Evolutionary conservation across 1,284 basidiomycete genomes (phyloP), one percentile per base, ranked within the genome.

Genomic region (Sporisorium iseilematis-ciliati): DNA sequence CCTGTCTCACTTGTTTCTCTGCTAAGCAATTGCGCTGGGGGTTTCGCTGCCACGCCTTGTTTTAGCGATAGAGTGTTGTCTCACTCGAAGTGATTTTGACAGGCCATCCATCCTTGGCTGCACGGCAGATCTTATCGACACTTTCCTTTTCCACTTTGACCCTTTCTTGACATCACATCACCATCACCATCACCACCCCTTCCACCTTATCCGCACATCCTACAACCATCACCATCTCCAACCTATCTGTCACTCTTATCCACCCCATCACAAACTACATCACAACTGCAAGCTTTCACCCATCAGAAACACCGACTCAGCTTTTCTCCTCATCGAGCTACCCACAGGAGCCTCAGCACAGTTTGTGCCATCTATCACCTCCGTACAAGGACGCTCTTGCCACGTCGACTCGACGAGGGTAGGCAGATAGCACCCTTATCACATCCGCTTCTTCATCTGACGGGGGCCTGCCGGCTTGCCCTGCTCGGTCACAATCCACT

Each of bases 381-480:
- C 33, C 11, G 38, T 38, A 35, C n/a, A 16, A 8, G 33, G 31
- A 35, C 20, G 21, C 33, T 16, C 10, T 38, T 16, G 33, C 33
- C 43, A 21, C 20, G 29, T 43, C 64, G 51, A 50, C 43, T 8
- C 31, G 31, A 3, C 51, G 43, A 50, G 42, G 8, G 26, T 40
- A 23, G 7, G n/a, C 41, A 31, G 7, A 23, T 12, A 38, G 53
- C 64, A 26, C 23, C 10, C 18, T 21, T 14, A 26, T 50, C 12
- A 31, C 11, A 42, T 23, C 35, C 45, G 23, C 38, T 20, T 31
- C 26, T 18, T 29, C n/a, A 31, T 0, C 2, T n/a, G 43, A 55
- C 55, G 58, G 58, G 59, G 57, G 51, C 53, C 55, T 42, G 16
- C 20, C 16, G 26, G 60, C 64, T 72, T 63, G 56, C 45, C 58